phyloP scores from a whole-genome alignment of 768 basidiomycete genomes.

The Mycena latifolia region DNA sequence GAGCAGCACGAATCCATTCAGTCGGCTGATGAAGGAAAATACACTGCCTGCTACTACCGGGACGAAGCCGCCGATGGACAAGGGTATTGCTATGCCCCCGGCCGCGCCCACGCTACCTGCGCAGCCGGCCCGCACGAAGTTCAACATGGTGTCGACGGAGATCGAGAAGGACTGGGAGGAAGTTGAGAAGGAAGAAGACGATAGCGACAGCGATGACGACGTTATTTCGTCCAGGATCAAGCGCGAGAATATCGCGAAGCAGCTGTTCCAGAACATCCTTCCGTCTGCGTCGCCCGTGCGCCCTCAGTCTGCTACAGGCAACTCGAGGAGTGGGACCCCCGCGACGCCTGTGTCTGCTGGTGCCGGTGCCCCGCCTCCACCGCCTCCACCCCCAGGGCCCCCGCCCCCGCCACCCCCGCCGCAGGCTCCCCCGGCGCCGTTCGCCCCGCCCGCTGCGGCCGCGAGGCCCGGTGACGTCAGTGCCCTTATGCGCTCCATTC shows the following conservation, averaged over 20 bases:
- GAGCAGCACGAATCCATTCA: conserved; percentile 85
- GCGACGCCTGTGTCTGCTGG: conserved; percentile 38
- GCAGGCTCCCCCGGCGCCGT: conserved; percentile 44
- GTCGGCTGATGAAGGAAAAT: conserved; percentile 68
- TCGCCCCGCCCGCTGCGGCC: conserved; percentile 46
- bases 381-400: conserved; percentile 49
- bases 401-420: conserved; percentile 48
- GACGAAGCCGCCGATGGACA: conserved; percentile 83
- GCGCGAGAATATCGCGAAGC: conserved; percentile 79
- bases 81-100: conserved; percentile 56
- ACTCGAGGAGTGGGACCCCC: conserved; percentile 30
- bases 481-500: conserved; percentile 85
- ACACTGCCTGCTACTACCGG: conserved; percentile 49
- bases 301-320: conserved; percentile 65
- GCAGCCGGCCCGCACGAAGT: conserved; percentile 55
- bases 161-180: conserved; percentile 89
- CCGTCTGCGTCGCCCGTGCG: conserved; percentile 55
- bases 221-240: conserved; percentile 74
- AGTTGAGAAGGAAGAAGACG: conserved; percentile 78
- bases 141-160: too few relatives aligned
- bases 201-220: conserved; percentile 82
- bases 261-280: conserved; percentile 81
- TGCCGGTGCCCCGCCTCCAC: conserved; percentile 57
- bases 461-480: conserved; percentile 62
- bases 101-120: conserved; percentile 57